These are phyloP conservation scores for Pseudogymnoascus sp. DNA, from an alignment of 2,329 filamentous ascomycete species.

Conservation along the genomic window DNA sequence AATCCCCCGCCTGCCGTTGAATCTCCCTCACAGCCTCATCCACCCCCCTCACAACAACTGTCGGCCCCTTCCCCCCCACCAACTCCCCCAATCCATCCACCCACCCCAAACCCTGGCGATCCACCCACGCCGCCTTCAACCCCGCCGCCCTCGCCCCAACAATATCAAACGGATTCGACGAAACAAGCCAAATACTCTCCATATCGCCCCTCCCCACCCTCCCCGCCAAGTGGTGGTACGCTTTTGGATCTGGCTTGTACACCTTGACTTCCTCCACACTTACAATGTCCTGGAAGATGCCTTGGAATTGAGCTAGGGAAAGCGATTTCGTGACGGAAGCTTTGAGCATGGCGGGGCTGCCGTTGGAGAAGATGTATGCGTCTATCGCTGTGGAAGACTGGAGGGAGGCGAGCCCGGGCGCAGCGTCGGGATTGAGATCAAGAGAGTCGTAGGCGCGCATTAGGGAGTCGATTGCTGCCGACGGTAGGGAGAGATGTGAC, in stretches of 20 bases:
- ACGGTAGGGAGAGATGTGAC: constrained; percentile 36
- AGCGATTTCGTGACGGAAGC: constrained; percentile 50
- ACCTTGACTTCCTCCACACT: constrained; percentile 50
- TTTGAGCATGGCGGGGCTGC: constrained; percentile 52
- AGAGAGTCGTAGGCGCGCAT: constrained; percentile 59
- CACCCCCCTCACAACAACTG: constrained; percentile 44
- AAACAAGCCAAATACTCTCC: constrained; percentile 55
- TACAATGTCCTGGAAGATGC: constrained; percentile 49
- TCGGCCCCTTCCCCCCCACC: constrained; percentile 38
- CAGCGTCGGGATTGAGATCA: constrained; percentile 55
- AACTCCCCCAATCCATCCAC: constrained; percentile 49
- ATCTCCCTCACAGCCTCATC: constrained; percentile 44
- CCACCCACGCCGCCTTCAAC: constrained; percentile 58
- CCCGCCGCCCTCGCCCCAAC: constrained; percentile 54
- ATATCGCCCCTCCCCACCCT: constrained; percentile 28
- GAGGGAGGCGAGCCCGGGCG: constrained; percentile 42
- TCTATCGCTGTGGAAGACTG: constrained; percentile 33
- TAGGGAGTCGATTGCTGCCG: constrained; percentile 38
- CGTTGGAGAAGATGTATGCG: constrained; percentile 62
- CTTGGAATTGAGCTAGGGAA: constrained; percentile 49
- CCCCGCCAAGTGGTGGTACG: constrained; percentile 13
- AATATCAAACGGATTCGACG: constrained; percentile 65
- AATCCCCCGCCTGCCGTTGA: constrained; percentile 22
- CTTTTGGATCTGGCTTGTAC: constrained; percentile 55
- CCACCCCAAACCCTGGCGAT: constrained; percentile 54